phyloP scores from a whole-genome alignment of 441 rosid genomes.

The Brassica balearica region DNA sequence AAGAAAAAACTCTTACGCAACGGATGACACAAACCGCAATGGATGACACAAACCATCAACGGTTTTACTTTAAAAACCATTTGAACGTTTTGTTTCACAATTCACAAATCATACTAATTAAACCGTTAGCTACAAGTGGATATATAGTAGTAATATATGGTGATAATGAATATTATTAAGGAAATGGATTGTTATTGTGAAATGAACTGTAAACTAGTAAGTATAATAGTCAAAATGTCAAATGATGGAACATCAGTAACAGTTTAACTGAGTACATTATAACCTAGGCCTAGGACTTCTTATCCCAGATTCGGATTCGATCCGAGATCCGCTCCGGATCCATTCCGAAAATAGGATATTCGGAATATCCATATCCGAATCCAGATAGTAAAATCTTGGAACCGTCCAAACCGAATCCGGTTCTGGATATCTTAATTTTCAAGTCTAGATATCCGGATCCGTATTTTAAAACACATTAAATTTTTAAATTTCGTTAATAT shows the following conservation, averaged over 20 bases:
- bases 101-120: not conserved
- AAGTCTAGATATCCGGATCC: no score
- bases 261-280: not conserved
- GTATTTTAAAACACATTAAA: no score
- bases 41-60: conserved; percentile 18
- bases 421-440: no score
- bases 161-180: not conserved
- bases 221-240: not conserved
- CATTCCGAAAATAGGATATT: no score
- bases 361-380: no score
- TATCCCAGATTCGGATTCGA: no score
- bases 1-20: not conserved
- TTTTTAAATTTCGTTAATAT: no score
- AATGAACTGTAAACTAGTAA: not conserved
- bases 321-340: no score
- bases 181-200: not conserved
- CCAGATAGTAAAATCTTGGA: no score
- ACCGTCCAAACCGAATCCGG: no score
- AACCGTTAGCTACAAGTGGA: not conserved
- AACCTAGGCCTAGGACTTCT: no score
- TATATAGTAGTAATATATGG: not conserved
- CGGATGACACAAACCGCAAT: conserved; percentile 11
- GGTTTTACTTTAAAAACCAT: conserved; percentile 20
- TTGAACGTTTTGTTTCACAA: not conserved
- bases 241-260: not conserved